Conservation (phyloP, 106 monocot species). For the Phalaenopsis aphrodite region DNA sequence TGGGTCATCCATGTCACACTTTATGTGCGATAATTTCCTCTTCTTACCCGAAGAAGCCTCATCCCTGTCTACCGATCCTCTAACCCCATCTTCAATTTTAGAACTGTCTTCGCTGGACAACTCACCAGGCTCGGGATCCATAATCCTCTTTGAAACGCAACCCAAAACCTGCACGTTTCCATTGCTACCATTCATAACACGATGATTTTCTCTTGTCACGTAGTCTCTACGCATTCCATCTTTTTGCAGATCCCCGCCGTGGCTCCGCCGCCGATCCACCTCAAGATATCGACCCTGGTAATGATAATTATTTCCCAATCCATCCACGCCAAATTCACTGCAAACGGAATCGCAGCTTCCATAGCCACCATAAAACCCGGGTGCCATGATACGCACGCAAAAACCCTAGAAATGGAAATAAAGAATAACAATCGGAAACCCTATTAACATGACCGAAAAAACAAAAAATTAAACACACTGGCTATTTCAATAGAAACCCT, state of each 20-base stretch:
- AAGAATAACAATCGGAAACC: no score
- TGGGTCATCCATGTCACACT: constrained; percentile 40
- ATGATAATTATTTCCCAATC: constrained; percentile 35
- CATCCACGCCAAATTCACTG: constrained; percentile 27
- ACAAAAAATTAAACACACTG: no score
- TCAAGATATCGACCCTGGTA: constrained; percentile 11
- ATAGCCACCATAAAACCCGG: neutral
- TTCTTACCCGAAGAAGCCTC: constrained; percentile 21
- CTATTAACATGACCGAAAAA: no score
- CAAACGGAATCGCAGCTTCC: constrained; percentile 26
- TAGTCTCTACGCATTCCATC: constrained; percentile 25
- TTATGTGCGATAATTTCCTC: constrained; percentile 58
- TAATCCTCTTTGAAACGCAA: neutral
- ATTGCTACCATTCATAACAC: constrained; percentile 15
- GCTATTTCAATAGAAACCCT: no score
- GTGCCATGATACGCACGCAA: no score
- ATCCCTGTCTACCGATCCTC: neutral
- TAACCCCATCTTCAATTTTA: constrained; percentile 14
- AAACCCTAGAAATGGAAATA: no score
- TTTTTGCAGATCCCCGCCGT: constrained; percentile 9
- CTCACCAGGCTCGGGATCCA: constrained; percentile 49
- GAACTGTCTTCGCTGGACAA: constrained; percentile 43
- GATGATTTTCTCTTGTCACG: constrained; percentile 16
- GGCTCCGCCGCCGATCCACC: constrained; percentile 16
- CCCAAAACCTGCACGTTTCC: constrained; percentile 7